Conservation (phyloP, 768 basidiomycete species). For the Amylocystis lapponica region DNA sequence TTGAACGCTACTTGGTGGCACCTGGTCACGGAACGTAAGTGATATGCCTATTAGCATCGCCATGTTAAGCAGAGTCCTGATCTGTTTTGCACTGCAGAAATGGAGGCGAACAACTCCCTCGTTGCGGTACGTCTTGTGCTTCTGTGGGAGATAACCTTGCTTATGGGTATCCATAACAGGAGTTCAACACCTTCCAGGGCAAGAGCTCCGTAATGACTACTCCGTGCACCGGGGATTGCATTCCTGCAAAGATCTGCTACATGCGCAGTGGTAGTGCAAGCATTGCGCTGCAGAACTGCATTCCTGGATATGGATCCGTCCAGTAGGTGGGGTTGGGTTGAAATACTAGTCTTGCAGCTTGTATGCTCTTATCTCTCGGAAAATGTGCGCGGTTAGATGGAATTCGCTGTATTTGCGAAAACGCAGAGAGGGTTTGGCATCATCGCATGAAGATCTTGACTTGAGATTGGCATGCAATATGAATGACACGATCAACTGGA, state of each 20-base stretch:
- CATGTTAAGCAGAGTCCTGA: not conserved
- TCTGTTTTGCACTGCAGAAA: conserved; percentile 32
- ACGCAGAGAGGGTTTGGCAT: no score
- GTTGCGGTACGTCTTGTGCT: conserved; percentile 38
- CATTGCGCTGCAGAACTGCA: conserved; percentile 54
- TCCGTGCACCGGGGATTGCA: conserved; percentile 54
- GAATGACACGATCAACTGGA: no score
- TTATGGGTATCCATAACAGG: conserved; percentile 31
- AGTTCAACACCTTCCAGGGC: conserved; percentile 64
- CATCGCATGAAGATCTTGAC: no score
- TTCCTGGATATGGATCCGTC: conserved; percentile 55
- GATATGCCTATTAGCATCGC: not conserved
- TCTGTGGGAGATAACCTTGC: not conserved
- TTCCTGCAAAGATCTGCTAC: conserved; percentile 62
- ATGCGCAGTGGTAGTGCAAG: conserved; percentile 69
- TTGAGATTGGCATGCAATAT: no score
- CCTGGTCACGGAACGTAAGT: conserved; percentile 61
- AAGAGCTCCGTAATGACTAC: conserved; percentile 52
- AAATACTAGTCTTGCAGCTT: no score
- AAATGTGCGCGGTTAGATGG: no score
- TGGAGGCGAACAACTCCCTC: conserved; percentile 48
- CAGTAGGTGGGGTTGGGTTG: conserved; percentile 31
- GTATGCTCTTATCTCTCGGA: no score
- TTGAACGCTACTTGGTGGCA: conserved; percentile 83
- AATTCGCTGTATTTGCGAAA: no score